A percentile compares a stretch with the other conserved stretches of the same genome.
Conservation (phyloP, 2,329 filamentous ascomycete genomes). For the Clonostachys rosea region DNA sequence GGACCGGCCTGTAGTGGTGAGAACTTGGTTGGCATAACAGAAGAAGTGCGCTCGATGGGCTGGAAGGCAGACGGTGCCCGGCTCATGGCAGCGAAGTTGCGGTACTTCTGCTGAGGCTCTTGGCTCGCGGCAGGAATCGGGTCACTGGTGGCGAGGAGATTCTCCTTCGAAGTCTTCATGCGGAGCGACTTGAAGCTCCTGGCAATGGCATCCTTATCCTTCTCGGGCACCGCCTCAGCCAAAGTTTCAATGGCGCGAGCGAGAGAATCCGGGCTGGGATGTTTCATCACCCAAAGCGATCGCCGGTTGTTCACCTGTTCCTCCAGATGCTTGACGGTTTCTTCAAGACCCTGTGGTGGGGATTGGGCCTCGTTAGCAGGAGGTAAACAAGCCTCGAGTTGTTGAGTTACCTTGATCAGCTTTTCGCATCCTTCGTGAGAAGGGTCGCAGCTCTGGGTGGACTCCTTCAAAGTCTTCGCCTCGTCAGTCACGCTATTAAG, state of each 20-base stretch:
- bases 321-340: conserved; percentile 23
- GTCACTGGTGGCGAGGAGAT: too few relatives aligned
- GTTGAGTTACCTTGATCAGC: conserved; percentile 18
- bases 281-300: conserved; percentile 27
- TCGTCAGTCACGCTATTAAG: conserved; percentile 17
- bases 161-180: too few relatives aligned
- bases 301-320: conserved; percentile 27
- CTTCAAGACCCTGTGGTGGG: conserved; percentile 18
- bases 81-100: not conserved
- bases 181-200: too few relatives aligned
- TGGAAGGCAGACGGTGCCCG: conserved; percentile 18
- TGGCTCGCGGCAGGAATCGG: too few relatives aligned
- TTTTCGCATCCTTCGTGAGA: conserved; percentile 13
- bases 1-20: conserved; percentile 19
- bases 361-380: not conserved
- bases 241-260: conserved; percentile 23
- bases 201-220: conserved; percentile 4
- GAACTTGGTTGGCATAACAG: conserved; percentile 19
- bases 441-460: conserved; percentile 9
- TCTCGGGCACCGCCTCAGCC: conserved; percentile 17
- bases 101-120: too few relatives aligned
- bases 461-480: conserved; percentile 19
- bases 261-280: conserved; percentile 19
- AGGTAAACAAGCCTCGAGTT: not conserved
- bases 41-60: conserved; percentile 6